Evolutionary conservation across 805 yeast species (phyloP).

Genomic region (Kluyveromyces dobzhanskii): DNA sequence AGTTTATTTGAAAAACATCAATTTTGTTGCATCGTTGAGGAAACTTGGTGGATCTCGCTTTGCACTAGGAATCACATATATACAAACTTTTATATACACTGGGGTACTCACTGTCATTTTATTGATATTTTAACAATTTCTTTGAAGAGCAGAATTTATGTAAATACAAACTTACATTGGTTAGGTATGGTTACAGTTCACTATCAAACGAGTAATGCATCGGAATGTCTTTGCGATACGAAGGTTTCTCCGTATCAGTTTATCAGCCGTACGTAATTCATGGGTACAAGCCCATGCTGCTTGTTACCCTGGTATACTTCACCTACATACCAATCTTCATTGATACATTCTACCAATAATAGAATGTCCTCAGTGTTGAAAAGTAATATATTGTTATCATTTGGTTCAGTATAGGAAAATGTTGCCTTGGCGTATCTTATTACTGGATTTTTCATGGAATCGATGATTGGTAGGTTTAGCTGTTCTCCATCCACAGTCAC

Average conservation of each 20-base stretch:
- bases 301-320: conserved; percentile 17
- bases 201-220: not conserved
- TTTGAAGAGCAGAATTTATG: not conserved
- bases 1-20: conserved; percentile 25
- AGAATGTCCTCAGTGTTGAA: conserved; percentile 26
- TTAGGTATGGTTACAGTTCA: not conserved
- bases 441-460: conserved; percentile 20
- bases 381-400: conserved; percentile 23
- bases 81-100: too few relatives aligned
- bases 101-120: too few relatives aligned
- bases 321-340: conserved; percentile 28
- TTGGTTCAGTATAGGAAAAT: conserved; percentile 22
- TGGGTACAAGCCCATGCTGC: conserved; percentile 9
- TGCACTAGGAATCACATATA: too few relatives aligned
- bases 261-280: conserved; percentile 7
- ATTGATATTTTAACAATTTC: not conserved
- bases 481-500: conserved; percentile 26
- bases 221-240: too few relatives aligned
- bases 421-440: conserved; percentile 27
- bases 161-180: too few relatives aligned
- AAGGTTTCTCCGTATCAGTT: not conserved
- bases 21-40: too few relatives aligned
- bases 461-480: conserved; percentile 23
- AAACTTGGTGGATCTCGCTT: too few relatives aligned
- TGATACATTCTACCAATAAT: conserved; percentile 23